Conservation (phyloP, 495 filamentous ascomycete species). For the Hyaloscypha hepaticicola region DNA sequence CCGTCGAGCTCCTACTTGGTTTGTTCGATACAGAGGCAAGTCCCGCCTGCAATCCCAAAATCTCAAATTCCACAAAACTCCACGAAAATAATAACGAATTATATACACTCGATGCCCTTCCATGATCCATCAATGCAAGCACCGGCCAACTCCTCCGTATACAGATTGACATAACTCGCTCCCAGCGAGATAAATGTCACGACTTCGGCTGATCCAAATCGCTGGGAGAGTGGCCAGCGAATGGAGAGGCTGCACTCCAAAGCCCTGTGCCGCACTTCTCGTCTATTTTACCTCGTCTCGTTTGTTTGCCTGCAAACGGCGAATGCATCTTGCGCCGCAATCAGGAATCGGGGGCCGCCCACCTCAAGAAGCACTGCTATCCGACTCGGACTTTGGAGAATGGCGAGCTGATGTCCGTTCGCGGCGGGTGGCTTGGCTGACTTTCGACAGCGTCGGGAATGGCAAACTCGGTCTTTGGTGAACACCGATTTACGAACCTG, state of each 20-base stretch:
- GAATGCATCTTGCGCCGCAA: background rate
- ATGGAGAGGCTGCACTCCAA: background rate
- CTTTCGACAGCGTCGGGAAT: background rate
- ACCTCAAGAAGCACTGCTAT: background rate
- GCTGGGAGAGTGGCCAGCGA: background rate
- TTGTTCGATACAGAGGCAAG: background rate
- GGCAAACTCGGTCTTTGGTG: background rate
- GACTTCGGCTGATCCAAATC: background rate
- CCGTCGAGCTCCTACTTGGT: background rate
- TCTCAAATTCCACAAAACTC: background rate
- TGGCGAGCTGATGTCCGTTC: background rate
- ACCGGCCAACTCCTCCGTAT: background rate
- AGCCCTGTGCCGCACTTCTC: background rate
- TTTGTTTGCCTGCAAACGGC: background rate
- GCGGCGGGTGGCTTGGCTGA: background rate
- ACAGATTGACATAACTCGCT: background rate
- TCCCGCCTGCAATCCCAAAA: background rate
- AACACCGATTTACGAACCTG: background rate
- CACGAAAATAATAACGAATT: background rate
- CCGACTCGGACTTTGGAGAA: background rate
- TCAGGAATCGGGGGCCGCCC: background rate
- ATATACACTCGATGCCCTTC: no score
- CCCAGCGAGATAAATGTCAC: background rate
- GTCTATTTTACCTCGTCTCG: conserved; percentile 6
- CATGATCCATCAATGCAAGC: no score